phyloP scores from a whole-genome alignment of 352 stramenopile species.

The Phytopythium cucurbitacearum region DNA sequence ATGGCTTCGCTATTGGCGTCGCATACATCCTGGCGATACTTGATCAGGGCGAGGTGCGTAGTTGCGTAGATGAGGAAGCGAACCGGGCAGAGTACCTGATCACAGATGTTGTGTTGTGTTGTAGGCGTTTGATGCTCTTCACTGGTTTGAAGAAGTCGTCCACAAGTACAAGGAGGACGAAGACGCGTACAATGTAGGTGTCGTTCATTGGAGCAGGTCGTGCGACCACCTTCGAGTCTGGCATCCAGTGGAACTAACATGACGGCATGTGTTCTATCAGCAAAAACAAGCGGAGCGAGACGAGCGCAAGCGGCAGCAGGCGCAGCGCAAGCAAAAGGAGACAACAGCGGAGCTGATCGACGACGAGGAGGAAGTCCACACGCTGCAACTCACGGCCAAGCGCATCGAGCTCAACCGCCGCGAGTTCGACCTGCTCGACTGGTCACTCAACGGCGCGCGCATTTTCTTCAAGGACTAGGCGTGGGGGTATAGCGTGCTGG shows the following conservation, averaged over 20 bases:
- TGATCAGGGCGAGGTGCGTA: constrained; percentile 73
- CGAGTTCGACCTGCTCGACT: constrained; percentile 89
- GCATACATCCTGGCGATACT: constrained; percentile 92
- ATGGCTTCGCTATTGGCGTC: constrained; percentile 93
- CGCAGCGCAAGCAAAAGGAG: constrained; percentile 74
- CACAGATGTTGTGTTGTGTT: constrained; percentile 1
- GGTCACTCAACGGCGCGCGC: constrained; percentile 85
- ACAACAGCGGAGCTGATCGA: constrained; percentile 82
- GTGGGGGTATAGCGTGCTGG: background rate
- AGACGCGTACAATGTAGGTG: constrained; percentile 60
- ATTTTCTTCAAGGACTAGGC: constrained; percentile 91
- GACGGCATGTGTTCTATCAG: constrained; percentile 8
- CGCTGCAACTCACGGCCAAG: constrained; percentile 84
- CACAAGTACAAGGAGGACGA: constrained; percentile 86
- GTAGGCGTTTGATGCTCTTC: constrained; percentile 82
- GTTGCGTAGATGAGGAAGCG: too few relatives aligned
- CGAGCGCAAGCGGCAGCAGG: constrained; percentile 69
- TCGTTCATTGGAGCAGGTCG: background rate
- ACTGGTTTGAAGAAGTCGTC: constrained; percentile 89
- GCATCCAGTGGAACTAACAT: background rate
- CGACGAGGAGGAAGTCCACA: constrained; percentile 84
- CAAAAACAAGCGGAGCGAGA: constrained; percentile 83
- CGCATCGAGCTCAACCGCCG: constrained; percentile 83
- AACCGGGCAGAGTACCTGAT: too few relatives aligned
- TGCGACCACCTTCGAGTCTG: background rate